phyloP scores from a whole-genome alignment of 805 yeast species.

The Starmerella powellii region DNA sequence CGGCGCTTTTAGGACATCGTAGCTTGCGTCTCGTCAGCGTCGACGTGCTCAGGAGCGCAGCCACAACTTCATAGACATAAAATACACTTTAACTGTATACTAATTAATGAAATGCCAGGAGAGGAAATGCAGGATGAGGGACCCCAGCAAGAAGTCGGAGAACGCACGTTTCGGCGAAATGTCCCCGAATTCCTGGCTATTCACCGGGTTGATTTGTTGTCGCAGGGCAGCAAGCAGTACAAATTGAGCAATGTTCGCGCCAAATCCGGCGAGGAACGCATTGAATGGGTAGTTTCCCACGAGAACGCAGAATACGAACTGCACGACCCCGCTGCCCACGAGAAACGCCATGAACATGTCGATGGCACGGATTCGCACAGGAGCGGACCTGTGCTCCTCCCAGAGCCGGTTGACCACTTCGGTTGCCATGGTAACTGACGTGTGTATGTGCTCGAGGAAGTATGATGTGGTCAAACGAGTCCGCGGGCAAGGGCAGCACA shows the following conservation, averaged over 20 bases:
- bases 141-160: conserved; percentile 80
- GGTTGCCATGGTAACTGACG: conserved; percentile 5
- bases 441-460: not conserved
- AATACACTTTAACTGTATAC: not conserved
- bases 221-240: conserved; percentile 65
- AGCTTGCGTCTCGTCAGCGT: too few relatives aligned
- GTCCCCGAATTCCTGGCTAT: conserved; percentile 31
- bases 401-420: conserved; percentile 21
- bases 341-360: conserved; percentile 67
- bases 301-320: conserved; percentile 61
- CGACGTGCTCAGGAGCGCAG: too few relatives aligned
- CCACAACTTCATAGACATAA: too few relatives aligned
- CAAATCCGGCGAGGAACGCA: conserved; percentile 89
- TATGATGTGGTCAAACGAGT: not conserved
- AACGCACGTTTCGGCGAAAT: conserved; percentile 54
- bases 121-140: conserved; percentile 77
- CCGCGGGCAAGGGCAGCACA: not conserved
- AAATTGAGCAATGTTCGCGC: conserved; percentile 88
- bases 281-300: conserved; percentile 92
- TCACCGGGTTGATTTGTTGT: conserved; percentile 46
- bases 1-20: too few relatives aligned
- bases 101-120: conserved; percentile 84
- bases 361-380: conserved; percentile 42
- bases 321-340: conserved; percentile 62
- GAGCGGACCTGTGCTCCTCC: conserved; percentile 22